Percentiles rank a stretch among this genome's conserved stretches.
Conservation (phyloP, 345 rosid species). For the Hirschfeldia incana region DNA sequence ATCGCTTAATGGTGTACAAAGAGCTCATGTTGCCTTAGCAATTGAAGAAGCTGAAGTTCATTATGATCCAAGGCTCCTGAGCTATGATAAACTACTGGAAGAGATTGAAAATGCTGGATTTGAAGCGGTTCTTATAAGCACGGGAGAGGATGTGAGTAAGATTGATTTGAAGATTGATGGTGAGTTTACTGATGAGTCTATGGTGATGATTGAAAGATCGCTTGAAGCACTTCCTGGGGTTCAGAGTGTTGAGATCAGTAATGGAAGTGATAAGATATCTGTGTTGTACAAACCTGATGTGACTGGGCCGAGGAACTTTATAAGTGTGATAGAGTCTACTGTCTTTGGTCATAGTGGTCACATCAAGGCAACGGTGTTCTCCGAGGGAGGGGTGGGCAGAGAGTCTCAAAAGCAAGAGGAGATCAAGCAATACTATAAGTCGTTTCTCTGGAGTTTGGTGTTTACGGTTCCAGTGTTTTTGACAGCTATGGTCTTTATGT, state of each 20-base stretch:
- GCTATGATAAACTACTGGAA: constrained; percentile 45
- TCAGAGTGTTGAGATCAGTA: constrained; percentile 40
- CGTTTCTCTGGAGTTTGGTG: constrained; percentile 84
- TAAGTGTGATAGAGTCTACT: constrained; percentile 73
- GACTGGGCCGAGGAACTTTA: constrained; percentile 82
- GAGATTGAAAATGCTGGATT: constrained; percentile 69
- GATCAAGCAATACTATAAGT: constrained; percentile 59
- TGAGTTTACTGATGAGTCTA: constrained; percentile 46
- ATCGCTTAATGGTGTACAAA: constrained; percentile 62
- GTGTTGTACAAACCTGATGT: constrained; percentile 66
- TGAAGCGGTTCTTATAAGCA: constrained; percentile 67
- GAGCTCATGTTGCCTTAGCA: constrained; percentile 80
- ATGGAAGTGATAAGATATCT: constrained; percentile 47
- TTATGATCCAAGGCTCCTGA: constrained; percentile 56
- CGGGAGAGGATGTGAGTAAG: constrained; percentile 68
- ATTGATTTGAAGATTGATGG: constrained; percentile 80
- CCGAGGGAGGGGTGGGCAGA: constrained; percentile 65
- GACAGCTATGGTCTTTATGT: constrained; percentile 81
- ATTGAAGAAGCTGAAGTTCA: constrained; percentile 85
- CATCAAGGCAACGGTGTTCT: constrained; percentile 64
- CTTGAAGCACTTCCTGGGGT: constrained; percentile 92
- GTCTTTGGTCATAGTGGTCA: constrained; percentile 67
- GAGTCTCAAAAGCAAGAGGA: constrained; percentile 59
- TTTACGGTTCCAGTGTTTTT: constrained; percentile 84
- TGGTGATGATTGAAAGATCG: constrained; percentile 56